phyloP scores from a whole-genome alignment of 2,329 filamentous ascomycete species.

The Pestalotiopsis sp. region DNA sequence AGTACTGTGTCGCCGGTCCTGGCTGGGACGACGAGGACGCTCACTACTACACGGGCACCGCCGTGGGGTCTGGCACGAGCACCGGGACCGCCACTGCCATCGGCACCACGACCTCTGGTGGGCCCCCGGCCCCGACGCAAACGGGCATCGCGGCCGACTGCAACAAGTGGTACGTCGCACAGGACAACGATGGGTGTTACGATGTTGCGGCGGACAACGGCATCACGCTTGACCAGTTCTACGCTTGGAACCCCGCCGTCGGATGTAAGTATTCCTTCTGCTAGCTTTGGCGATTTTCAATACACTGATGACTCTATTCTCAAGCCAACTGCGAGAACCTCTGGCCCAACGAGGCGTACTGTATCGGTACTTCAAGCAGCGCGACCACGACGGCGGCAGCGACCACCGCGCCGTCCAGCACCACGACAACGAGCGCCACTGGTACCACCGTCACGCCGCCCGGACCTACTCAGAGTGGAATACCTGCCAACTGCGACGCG shows the following conservation, averaged over 20 bases:
- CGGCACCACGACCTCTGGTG: not conserved
- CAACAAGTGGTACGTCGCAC: not conserved
- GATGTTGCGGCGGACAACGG: not conserved
- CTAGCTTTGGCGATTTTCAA: not conserved
- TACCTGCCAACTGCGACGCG: constrained; percentile 27
- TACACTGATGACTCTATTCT: not conserved
- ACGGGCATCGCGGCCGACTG: not conserved
- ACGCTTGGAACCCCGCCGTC: constrained; percentile 1
- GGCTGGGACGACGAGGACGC: not conserved
- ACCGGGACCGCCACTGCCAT: not conserved
- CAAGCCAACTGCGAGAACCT: not conserved
- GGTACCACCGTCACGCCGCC: constrained; percentile 16
- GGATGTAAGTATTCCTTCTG: not conserved
- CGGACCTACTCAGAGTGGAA: constrained; percentile 29
- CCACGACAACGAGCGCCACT: not conserved
- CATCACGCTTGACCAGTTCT: not conserved
- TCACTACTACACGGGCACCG: not conserved
- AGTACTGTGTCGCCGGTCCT: not conserved
- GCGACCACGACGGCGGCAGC: not conserved
- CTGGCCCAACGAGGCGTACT: constrained; percentile 1
- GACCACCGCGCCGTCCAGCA: not conserved
- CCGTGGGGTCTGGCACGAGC: not conserved
- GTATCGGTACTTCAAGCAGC: not conserved
- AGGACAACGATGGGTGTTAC: not conserved
- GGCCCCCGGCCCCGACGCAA: not conserved